Evolutionary conservation across 2,329 filamentous ascomycete species (phyloP).

Genomic region (Trichoderma cornu-damae): DNA sequence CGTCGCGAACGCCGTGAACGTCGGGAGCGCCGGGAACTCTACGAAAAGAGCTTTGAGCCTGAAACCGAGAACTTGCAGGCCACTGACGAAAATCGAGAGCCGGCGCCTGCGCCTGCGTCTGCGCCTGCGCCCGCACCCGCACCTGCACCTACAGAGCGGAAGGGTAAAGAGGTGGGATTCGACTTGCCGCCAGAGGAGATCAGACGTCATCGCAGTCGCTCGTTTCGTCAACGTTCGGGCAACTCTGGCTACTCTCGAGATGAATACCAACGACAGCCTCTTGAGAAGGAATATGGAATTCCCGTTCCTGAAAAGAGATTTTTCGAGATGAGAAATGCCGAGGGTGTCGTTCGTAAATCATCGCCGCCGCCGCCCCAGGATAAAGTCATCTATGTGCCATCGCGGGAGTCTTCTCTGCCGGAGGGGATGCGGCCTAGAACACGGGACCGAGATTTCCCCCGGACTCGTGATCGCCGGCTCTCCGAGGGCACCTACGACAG

Average conservation of each 20-base stretch:
- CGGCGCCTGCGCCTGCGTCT: not conserved
- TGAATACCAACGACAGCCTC: constrained; percentile 28
- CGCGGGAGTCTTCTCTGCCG: constrained; percentile 13
- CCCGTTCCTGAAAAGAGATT: constrained; percentile 36
- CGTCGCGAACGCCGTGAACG: constrained; percentile 11
- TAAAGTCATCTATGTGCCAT: constrained; percentile 2
- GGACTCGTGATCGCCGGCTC: constrained; percentile 21
- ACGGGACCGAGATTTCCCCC: constrained; percentile 8
- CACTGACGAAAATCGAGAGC: constrained; percentile 3
- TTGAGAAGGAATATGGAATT: constrained; percentile 23
- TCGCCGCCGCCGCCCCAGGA: constrained; percentile 22
- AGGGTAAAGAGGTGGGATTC: constrained; percentile 34
- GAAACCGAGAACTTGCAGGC: not conserved
- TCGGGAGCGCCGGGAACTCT: constrained; percentile 15
- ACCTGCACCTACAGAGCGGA: constrained; percentile 23
- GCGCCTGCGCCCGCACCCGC: not conserved
- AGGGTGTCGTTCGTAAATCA: constrained; percentile 31
- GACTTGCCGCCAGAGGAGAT: constrained; percentile 20
- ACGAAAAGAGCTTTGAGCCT: constrained; percentile 9
- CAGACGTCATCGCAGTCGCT: constrained; percentile 32
- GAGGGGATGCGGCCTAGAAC: constrained; percentile 6
- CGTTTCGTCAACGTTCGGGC: constrained; percentile 39
- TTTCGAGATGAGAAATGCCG: constrained; percentile 38
- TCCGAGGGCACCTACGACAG: constrained; percentile 11
- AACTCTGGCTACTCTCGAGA: constrained; percentile 33